phyloP scores from a whole-genome alignment of 306 rosid genomes.

The Potentilla sterilis region DNA sequence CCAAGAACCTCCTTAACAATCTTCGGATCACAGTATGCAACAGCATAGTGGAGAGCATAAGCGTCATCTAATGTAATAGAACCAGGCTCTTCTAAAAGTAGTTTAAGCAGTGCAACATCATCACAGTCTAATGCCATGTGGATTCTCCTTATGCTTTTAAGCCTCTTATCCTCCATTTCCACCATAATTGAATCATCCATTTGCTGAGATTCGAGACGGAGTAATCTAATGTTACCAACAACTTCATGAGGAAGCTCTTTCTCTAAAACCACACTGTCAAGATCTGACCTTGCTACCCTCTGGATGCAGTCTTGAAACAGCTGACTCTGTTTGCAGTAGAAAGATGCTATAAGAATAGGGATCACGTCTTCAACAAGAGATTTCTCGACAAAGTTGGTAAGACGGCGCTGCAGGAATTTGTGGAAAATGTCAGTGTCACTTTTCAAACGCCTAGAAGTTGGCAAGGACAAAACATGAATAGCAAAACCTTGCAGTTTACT shows the following conservation, averaged over 20 bases:
- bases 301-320: constrained; percentile 60
- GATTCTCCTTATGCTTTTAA: constrained; percentile 39
- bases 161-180: constrained; percentile 58
- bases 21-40: constrained; percentile 85
- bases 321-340: constrained; percentile 57
- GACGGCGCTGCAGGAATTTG: constrained; percentile 63
- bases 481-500: background rate
- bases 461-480: background rate
- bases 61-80: constrained; percentile 66
- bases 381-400: constrained; percentile 73
- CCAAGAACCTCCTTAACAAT: constrained; percentile 70
- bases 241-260: constrained; percentile 72
- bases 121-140: constrained; percentile 81
- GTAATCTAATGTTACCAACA: constrained; percentile 42
- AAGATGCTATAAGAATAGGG: constrained; percentile 66
- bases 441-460: background rate
- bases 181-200: constrained; percentile 31
- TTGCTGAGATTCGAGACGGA: constrained; percentile 32
- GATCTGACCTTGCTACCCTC: constrained; percentile 65
- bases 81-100: constrained; percentile 63
- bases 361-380: constrained; percentile 83
- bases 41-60: constrained; percentile 73
- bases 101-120: constrained; percentile 78
- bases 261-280: constrained; percentile 56
- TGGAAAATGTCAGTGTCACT: constrained; percentile 10